phyloP scores from a whole-genome alignment of 2,329 filamentous ascomycete genomes.

The Endocalyx cinctus region DNA sequence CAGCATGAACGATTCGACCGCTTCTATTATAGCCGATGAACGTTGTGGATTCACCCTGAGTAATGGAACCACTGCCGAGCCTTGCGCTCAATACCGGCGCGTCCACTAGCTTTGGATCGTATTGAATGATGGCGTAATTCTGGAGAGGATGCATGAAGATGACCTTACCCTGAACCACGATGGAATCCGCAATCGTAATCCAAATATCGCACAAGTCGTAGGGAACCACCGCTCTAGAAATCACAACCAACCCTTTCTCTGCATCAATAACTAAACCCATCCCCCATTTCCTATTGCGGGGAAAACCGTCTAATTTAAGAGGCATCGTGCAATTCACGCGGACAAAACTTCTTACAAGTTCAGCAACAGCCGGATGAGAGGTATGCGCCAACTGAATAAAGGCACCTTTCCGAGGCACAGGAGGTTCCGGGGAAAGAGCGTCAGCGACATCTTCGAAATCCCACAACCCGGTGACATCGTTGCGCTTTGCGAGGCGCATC shows the following conservation, averaged over 20 bases:
- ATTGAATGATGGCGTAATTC: constrained; percentile 94
- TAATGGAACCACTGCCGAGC: constrained; percentile 75
- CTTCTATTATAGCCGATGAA: constrained; percentile 99
- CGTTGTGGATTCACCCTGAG: constrained; percentile 88
- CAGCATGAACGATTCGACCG: constrained; percentile 84
- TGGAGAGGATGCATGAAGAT: constrained; percentile 94
- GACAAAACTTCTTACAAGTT: constrained; percentile 91
- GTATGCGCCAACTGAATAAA: constrained; percentile 92
- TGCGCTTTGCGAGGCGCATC: constrained; percentile 88
- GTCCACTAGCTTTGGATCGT: constrained; percentile 88
- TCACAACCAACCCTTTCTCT: constrained; percentile 88
- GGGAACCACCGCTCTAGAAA: constrained; percentile 89
- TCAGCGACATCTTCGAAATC: constrained; percentile 86
- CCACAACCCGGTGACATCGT: constrained; percentile 87
- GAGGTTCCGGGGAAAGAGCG: constrained; percentile 68
- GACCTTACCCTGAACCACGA: constrained; percentile 90
- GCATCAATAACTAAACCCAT: constrained; percentile 98
- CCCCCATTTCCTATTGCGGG: constrained; percentile 87
- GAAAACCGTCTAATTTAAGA: constrained; percentile 95
- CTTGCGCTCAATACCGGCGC: constrained; percentile 88
- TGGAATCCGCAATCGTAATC: constrained; percentile 92
- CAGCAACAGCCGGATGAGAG: constrained; percentile 82
- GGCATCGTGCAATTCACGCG: constrained; percentile 91
- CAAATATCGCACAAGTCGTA: constrained; percentile 97
- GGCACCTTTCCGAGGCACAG: constrained; percentile 71